These are phyloP conservation scores for Hymenochaete sp. DNA, from an alignment of 1,284 basidiomycete species.

Conservation along the genomic window DNA sequence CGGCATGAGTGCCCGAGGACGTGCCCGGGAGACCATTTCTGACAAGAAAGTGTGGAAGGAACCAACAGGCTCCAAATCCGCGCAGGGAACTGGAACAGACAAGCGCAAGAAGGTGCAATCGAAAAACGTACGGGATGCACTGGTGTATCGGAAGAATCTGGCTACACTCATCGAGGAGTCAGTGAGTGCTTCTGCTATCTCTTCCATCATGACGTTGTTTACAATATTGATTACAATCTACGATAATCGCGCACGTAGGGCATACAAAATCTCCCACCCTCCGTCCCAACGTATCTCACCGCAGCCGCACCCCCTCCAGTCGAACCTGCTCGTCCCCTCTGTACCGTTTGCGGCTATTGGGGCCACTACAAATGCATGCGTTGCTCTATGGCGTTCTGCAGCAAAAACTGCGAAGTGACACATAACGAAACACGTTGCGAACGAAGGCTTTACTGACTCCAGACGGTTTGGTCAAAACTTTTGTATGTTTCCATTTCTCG, in stretches of 20 bases:
- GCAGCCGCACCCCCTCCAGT: slow-evolving; percentile 39
- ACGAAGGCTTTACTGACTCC: slow-evolving; percentile 39
- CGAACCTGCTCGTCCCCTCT: slow-evolving; percentile 46
- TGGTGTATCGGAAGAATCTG: slow-evolving; percentile 73
- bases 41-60: slow-evolving; percentile 49
- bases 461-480: too few relatives aligned
- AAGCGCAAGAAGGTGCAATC: slow-evolving; percentile 74
- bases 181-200: slow-evolving; percentile 34
- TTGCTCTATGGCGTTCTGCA: slow-evolving; percentile 54
- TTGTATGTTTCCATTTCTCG: background rate
- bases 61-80: too few relatives aligned
- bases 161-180: slow-evolving; percentile 68
- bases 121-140: slow-evolving; percentile 66
- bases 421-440: slow-evolving; percentile 60
- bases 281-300: slow-evolving; percentile 50
- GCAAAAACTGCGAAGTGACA: slow-evolving; percentile 43
- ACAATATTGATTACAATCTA: background rate
- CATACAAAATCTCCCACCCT: slow-evolving; percentile 43
- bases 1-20: slow-evolving; percentile 44
- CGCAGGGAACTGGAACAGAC: too few relatives aligned
- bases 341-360: slow-evolving; percentile 64
- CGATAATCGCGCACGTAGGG: slow-evolving; percentile 33
- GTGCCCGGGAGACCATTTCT: slow-evolving; percentile 62
- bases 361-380: slow-evolving; percentile 52
- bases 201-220: background rate